Evolutionary conservation across 345 rosid species (phyloP), one percentile per base, ranked within the genome.

Genomic region (Lumnitzera littorea): DNA sequence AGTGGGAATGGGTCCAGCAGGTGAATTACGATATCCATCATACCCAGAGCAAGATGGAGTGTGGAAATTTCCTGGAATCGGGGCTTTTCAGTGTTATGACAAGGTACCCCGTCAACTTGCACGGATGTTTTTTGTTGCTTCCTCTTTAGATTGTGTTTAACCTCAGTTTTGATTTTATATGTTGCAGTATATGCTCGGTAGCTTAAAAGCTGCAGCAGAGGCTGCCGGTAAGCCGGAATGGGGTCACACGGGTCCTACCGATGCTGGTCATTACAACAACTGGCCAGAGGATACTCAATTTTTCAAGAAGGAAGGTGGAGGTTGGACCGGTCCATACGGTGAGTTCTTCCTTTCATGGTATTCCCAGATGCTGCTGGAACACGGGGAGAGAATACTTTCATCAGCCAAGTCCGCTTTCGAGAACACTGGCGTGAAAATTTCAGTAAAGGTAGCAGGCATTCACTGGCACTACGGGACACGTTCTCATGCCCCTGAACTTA

Each of bases 1-100:
- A 83, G 91, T 84, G 25, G 96, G 99, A 56, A 90, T 94, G 99
- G 99, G 99, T 54, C 99, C 97, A 52, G 99, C 97, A 24, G 97
- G 99, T 48, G 99, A 94, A 73, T 87, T 89, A 29, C 91, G 97
- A 15, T 94, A 83, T 61, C 97, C 97, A 53, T 94, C 97, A 0
- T 94, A 94, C 58, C 97, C 99, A 0, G 96, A 94, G 80, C 83
- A 75, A 46, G 56, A 89, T 27, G 99, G 97, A 49, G 82, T 77
- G 36, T 94, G 99, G 99, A 94, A 46, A 68, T 94, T 94, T 62
- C 99, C 99, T 13, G 99, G 99, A 62, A 87, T 89, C 48, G 99
- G 97, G 62, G 99, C 97, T 62, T 94, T 94, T 80, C 99, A 94
- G 53, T 94, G 97, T 73, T 94, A 85, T 58, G 97, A 94, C 64